These are phyloP conservation scores for Lobulomyces angularis DNA, from an alignment of 192 early-diverging fungal genomes.

Conservation along the genomic window DNA sequence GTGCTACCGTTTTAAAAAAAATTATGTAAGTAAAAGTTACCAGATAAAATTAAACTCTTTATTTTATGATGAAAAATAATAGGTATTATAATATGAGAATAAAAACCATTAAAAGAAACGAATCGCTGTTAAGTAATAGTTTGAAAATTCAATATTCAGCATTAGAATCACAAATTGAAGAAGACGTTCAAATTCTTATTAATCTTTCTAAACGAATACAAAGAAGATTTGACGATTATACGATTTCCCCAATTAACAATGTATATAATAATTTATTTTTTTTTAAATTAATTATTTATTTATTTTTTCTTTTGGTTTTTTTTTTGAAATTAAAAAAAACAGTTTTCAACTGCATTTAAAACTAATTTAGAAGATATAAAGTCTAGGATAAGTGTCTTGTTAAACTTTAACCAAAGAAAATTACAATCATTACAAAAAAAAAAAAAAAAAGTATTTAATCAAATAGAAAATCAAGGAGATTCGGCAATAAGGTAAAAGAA, in stretches of 20 bases:
- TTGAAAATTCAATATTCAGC: conserved; percentile 11
- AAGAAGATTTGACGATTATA: conserved; percentile 23
- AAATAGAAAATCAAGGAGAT: conserved; percentile 29
- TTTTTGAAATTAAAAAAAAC: background rate
- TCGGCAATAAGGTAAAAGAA: conserved; percentile 29
- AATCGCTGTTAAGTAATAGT: conserved; percentile 36
- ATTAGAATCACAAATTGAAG: conserved; percentile 14
- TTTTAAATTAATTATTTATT: background rate
- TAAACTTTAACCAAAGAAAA: conserved; percentile 15
- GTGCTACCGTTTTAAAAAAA: conserved; percentile 46
- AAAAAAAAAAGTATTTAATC: conserved; percentile 15
- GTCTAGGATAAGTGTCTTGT: conserved; percentile 12
- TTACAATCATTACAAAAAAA: conserved; percentile 17
- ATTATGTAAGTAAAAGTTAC: conserved; percentile 27
- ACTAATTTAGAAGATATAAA: conserved; percentile 13
- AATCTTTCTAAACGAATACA: conserved; percentile 12
- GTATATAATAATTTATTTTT: background rate
- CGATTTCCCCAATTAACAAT: conserved; percentile 3
- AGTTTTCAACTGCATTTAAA: background rate
- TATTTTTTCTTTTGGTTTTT: background rate
- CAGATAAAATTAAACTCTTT: conserved; percentile 6
- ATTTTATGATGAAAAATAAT: background rate
- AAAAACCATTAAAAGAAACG: conserved; percentile 42
- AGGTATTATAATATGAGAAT: conserved; percentile 56
- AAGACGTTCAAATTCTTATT: conserved; percentile 14